phyloP scores from a whole-genome alignment of 1,284 basidiomycete genomes.

The Termitomyces sp. region DNA sequence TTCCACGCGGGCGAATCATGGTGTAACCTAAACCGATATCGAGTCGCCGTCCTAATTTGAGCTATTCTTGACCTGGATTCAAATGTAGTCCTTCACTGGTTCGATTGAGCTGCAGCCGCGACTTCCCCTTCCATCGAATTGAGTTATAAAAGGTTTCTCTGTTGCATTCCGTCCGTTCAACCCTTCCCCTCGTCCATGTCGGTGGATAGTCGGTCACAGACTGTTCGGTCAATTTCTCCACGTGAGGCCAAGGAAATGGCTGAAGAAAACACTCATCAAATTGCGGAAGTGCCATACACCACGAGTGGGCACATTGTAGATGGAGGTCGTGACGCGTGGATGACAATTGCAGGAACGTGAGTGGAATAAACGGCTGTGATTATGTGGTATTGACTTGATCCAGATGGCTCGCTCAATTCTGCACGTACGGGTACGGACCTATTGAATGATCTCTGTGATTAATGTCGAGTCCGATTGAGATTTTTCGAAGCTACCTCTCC shows the following conservation, averaged over 20 bases:
- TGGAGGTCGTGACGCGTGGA: constrained; percentile 26
- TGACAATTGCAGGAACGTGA: constrained; percentile 28
- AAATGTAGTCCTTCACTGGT: constrained; percentile 1
- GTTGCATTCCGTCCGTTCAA: not conserved
- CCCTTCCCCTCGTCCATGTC: constrained; percentile 3
- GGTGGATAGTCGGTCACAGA: constrained; percentile 6
- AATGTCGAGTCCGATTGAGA: not conserved
- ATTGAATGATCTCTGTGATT: not conserved
- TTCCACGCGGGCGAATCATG: constrained; percentile 8
- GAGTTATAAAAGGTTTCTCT: constrained; percentile 1
- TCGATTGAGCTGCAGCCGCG: constrained; percentile 5
- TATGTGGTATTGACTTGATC: not conserved
- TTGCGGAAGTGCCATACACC: not conserved
- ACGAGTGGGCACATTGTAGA: not conserved
- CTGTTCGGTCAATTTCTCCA: not conserved
- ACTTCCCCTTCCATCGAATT: constrained; percentile 9
- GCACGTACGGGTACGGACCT: constrained; percentile 32
- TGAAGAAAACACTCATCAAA: not conserved
- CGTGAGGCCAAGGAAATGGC: not conserved
- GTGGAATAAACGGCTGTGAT: constrained; percentile 9
- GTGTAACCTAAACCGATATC: constrained; percentile 4
- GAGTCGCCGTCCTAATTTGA: constrained; percentile 4
- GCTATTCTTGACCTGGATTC: constrained; percentile 1
- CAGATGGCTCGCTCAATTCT: constrained; percentile 38
- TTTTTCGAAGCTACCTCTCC: constrained; percentile 28